phyloP scores from a whole-genome alignment of 2,329 filamentous ascomycete species.

The Colletotrichum falcatum region DNA sequence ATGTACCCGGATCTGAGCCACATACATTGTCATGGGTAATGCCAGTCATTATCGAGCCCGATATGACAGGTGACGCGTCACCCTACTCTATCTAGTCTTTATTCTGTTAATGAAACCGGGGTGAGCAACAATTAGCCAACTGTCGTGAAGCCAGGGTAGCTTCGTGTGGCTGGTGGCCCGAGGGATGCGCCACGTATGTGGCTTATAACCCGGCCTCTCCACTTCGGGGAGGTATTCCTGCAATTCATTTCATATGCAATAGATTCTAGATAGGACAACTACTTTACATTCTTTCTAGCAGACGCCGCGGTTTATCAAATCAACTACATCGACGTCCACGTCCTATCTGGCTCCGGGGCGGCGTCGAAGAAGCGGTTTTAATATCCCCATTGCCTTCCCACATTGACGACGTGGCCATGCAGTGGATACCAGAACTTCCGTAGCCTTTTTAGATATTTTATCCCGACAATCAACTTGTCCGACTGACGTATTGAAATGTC shows the following conservation, averaged over 20 bases:
- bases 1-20: slow-evolving; percentile 19
- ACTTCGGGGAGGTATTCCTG: no score
- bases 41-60: not conserved
- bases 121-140: not conserved
- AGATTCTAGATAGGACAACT: no score
- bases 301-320: no score
- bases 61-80: slow-evolving; percentile 17
- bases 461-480: not conserved
- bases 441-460: not conserved
- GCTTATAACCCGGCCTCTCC: no score
- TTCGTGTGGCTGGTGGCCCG: no score
- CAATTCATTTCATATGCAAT: no score
- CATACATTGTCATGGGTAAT: slow-evolving; percentile 3
- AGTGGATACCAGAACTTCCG: not conserved
- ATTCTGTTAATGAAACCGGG: not conserved
- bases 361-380: not conserved
- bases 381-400: not conserved
- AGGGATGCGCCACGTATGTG: no score
- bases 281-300: no score
- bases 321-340: not conserved
- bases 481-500: rapidly evolving
- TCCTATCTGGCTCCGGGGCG: not conserved
- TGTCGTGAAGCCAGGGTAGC: no score
- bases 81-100: not conserved
- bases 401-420: not conserved